These are phyloP conservation scores for Rhodamnia argentea DNA, from an alignment of 345 rosid species.

Conservation along the genomic window DNA sequence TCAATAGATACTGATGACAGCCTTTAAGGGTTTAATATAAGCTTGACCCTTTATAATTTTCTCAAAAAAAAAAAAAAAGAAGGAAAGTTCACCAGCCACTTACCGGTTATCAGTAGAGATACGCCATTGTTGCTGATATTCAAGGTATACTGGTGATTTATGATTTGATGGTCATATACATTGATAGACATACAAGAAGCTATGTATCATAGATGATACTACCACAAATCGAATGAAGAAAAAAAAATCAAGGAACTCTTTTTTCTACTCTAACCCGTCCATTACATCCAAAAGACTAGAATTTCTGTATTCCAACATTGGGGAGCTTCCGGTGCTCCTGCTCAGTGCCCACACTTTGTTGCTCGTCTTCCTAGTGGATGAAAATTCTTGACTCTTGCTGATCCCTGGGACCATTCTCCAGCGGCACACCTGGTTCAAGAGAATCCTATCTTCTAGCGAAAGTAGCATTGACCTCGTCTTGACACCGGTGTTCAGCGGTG, in stretches of 20 bases:
- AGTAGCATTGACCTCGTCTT: conserved; percentile 23
- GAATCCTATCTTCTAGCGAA: conserved; percentile 49
- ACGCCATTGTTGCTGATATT: neutral
- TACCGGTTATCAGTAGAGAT: neutral
- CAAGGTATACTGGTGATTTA: neutral
- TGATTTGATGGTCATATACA: neutral
- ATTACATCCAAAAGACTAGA: conserved; percentile 31
- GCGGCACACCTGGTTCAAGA: conserved; percentile 36
- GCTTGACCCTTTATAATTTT: neutral
- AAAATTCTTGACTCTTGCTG: conserved; percentile 83
- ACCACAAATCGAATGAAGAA: neutral
- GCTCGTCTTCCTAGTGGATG: conserved; percentile 13
- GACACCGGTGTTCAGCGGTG: conserved; percentile 11
- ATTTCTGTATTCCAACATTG: conserved; percentile 15
- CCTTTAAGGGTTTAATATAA: neutral
- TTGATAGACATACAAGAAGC: neutral
- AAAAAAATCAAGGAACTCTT: neutral
- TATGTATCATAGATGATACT: neutral
- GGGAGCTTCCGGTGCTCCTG: conserved; percentile 69
- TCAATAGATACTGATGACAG: neutral
- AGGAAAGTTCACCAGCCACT: neutral
- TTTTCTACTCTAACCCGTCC: conserved; percentile 37
- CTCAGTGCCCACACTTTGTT: conserved; percentile 30
- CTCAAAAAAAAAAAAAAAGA: neutral
- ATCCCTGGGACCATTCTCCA: conserved; percentile 39